Percentiles rank a stretch among this genome's conserved stretches.
Conservation (phyloP, 257 asterid species). For the Galeopsis tetrahit region DNA sequence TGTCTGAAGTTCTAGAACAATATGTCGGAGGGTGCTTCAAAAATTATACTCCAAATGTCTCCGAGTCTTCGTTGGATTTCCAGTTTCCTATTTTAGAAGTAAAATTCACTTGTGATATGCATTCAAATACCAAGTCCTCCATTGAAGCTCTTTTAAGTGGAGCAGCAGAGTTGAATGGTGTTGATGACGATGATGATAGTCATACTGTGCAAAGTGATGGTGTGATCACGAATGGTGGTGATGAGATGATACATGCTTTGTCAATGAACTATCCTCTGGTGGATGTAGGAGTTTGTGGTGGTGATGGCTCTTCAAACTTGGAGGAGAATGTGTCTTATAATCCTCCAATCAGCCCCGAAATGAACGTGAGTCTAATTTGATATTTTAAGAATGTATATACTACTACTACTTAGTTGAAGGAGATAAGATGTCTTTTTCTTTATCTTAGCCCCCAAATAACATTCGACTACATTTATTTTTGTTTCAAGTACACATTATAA, state of each 20-base stretch:
- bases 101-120: slow-evolving; percentile 49
- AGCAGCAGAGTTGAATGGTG: slow-evolving; percentile 30
- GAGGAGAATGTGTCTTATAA: slow-evolving; percentile 35
- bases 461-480: background rate
- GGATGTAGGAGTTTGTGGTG: slow-evolving; percentile 47
- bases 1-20: slow-evolving; percentile 28
- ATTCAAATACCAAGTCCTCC: slow-evolving; percentile 37
- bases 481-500: background rate
- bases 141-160: slow-evolving; percentile 70
- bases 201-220: slow-evolving; percentile 32
- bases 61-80: slow-evolving; percentile 46
- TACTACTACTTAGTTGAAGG: slow-evolving; percentile 18
- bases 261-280: slow-evolving; percentile 41
- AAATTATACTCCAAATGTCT: slow-evolving; percentile 26
- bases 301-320: slow-evolving; percentile 34
- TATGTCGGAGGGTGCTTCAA: slow-evolving; percentile 25
- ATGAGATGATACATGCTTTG: slow-evolving; percentile 29
- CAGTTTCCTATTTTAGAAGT: slow-evolving; percentile 74
- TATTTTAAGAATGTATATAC: background rate
- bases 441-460: background rate
- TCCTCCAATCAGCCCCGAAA: slow-evolving; percentile 42
- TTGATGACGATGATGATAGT: slow-evolving; percentile 22
- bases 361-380: slow-evolving; percentile 58
- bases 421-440: background rate
- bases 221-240: slow-evolving; percentile 30